These are phyloP conservation scores for Lobosporangium transversale DNA, from an alignment of 192 early-diverging fungal species.

Conservation along the genomic window DNA sequence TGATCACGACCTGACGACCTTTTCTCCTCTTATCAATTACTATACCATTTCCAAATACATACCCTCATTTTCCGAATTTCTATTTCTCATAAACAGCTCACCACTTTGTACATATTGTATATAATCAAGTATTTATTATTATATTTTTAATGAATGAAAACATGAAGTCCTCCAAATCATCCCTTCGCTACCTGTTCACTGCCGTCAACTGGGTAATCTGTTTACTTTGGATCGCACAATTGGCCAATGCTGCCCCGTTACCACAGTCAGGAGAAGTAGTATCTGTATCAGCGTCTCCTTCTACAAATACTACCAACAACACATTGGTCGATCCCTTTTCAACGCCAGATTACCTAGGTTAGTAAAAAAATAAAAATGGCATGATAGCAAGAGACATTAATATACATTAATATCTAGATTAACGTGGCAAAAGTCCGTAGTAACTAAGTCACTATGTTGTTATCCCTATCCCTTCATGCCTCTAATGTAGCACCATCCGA, in stretches of 20 bases:
- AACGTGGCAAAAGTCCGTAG: too few species aligned
- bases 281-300: too few species aligned
- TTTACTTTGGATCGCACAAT: slow-evolving; percentile 9
- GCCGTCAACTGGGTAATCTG: slow-evolving; percentile 11
- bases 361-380: too few species aligned
- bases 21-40: slow-evolving; percentile 1
- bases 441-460: too few species aligned
- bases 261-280: slow-evolving; percentile 5
- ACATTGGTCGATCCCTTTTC: slow-evolving; percentile 31
- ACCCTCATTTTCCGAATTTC: too few species aligned
- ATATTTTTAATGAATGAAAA: not conserved
- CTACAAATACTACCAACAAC: not conserved
- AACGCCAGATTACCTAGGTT: slow-evolving; percentile 35
- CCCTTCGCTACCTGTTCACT: not conserved
- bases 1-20: not conserved
- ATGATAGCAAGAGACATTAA: too few species aligned
- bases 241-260: slow-evolving; percentile 9
- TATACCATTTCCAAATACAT: not conserved
- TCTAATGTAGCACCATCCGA: slow-evolving; percentile 38
- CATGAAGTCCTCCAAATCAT: not conserved
- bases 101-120: too few species aligned
- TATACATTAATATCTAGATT: too few species aligned
- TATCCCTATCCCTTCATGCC: too few species aligned
- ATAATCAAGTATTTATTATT: not conserved
- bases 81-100: not conserved